Evolutionary conservation across 345 rosid species (phyloP).

Genomic region (Citrus sp.): DNA sequence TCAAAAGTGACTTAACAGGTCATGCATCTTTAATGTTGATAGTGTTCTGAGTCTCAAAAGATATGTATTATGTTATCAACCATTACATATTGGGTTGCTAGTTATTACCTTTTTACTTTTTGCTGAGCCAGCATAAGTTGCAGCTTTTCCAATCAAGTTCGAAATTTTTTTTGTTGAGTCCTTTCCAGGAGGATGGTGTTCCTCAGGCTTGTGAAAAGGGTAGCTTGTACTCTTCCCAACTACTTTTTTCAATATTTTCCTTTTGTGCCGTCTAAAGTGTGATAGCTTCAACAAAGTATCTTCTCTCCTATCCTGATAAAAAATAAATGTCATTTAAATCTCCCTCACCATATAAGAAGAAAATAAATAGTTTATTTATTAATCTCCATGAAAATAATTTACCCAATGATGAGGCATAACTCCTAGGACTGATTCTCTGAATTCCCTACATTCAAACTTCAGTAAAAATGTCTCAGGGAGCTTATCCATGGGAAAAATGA

Average conservation of each 20-base stretch:
- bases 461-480: constrained; percentile 35
- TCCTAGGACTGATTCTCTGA: constrained; percentile 90
- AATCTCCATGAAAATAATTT: constrained; percentile 23
- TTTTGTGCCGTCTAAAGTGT: constrained; percentile 88
- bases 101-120: constrained; percentile 76
- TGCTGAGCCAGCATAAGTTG: constrained; percentile 76
- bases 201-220: constrained; percentile 94
- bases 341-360: constrained; percentile 5
- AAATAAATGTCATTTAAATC: constrained; percentile 20
- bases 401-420: constrained; percentile 99
- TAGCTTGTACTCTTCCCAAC: constrained; percentile 65
- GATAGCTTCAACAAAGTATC: constrained; percentile 78
- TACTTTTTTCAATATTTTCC: constrained; percentile 69
- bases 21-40: background rate
- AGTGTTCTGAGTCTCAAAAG: background rate
- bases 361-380: background rate
- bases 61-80: constrained; percentile 1
- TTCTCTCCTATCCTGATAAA: constrained; percentile 90
- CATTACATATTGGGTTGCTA: background rate
- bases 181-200: constrained; percentile 86
- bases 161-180: constrained; percentile 84
- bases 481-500: constrained; percentile 17
- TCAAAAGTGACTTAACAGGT: background rate
- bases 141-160: constrained; percentile 83
- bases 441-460: constrained; percentile 95